These are phyloP conservation scores for Arachis monticola DNA, from an alignment of 331 rosid species.

Conservation along the genomic window DNA sequence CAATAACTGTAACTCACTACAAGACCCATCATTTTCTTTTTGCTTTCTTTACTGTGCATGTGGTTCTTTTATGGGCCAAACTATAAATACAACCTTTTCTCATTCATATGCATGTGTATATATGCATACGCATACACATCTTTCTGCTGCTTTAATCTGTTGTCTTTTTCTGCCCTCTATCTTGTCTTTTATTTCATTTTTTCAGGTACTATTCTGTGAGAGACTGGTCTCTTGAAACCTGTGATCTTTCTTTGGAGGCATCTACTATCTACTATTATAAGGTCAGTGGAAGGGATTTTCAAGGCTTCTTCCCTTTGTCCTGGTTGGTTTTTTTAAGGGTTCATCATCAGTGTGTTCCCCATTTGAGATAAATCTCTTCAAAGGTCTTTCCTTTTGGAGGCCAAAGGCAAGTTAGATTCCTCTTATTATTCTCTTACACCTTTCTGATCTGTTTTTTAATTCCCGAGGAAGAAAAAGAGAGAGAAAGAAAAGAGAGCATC, in stretches of 20 bases:
- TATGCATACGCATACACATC: background rate
- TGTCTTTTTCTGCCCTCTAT: slow-evolving; percentile 50
- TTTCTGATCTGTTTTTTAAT: slow-evolving; percentile 58
- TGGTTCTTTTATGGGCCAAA: slow-evolving; percentile 26
- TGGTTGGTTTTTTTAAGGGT: slow-evolving; percentile 49
- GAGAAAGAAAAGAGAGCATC: slow-evolving; percentile 28
- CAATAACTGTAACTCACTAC: slow-evolving; percentile 34
- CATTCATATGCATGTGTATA: background rate
- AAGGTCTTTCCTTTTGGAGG: slow-evolving; percentile 47
- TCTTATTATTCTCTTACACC: slow-evolving; percentile 69
- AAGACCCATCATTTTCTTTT: slow-evolving; percentile 41
- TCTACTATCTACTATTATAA: slow-evolving; percentile 11
- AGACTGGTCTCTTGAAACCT: slow-evolving; percentile 50
- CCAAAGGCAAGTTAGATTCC: slow-evolving; percentile 72
- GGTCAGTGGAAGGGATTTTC: slow-evolving; percentile 38
- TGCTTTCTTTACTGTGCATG: slow-evolving; percentile 32
- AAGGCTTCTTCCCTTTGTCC: slow-evolving; percentile 46
- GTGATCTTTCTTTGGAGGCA: slow-evolving; percentile 64
- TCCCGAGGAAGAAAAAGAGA: slow-evolving; percentile 48
- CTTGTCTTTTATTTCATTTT: slow-evolving; percentile 41
- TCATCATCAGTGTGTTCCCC: slow-evolving; percentile 38
- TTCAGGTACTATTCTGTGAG: slow-evolving; percentile 38
- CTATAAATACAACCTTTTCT: background rate
- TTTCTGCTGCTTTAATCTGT: slow-evolving; percentile 23
- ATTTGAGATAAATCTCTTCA: slow-evolving; percentile 40